These are phyloP conservation scores for Ensete glaucum DNA, from an alignment of 176 grass and related monocot genomes.

Conservation along the genomic window DNA sequence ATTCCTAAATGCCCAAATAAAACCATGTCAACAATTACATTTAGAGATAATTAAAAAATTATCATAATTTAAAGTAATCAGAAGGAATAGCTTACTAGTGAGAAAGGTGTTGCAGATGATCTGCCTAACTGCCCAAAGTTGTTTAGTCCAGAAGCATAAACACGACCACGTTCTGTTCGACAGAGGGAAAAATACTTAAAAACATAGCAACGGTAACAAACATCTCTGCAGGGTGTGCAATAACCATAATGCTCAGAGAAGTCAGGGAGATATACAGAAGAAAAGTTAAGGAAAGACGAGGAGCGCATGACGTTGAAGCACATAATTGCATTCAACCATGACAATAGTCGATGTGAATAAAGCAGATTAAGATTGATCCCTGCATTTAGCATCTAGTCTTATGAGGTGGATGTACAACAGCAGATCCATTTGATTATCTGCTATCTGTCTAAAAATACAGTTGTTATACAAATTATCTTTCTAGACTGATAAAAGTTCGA, in stretches of 20 bases:
- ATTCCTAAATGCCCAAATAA: not conserved
- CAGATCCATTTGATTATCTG: not conserved
- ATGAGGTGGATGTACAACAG: not conserved
- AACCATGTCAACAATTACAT: too few species aligned
- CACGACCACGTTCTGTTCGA: conserved; percentile 49
- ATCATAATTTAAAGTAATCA: conserved; percentile 1
- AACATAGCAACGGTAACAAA: not conserved
- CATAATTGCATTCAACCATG: not conserved
- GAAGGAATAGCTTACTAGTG: conserved; percentile 37
- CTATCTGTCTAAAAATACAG: too few species aligned
- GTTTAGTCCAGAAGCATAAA: conserved; percentile 78
- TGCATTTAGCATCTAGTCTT: not conserved
- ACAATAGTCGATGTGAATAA: not conserved
- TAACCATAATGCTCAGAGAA: not conserved
- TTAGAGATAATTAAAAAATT: not conserved
- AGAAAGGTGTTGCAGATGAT: conserved; percentile 39
- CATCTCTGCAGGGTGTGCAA: not conserved
- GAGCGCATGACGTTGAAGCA: not conserved
- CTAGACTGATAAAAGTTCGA: not conserved
- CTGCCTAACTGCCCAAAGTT: conserved; percentile 83
- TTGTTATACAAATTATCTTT: not conserved
- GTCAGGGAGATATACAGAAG: not conserved
- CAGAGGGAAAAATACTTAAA: not conserved
- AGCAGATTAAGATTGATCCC: not conserved
- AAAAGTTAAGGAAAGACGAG: not conserved